Percentiles rank a stretch among this genome's conserved stretches.
phyloP scores from a whole-genome alignment of 768 basidiomycete genomes.

The Tephrocybe sp. region DNA sequence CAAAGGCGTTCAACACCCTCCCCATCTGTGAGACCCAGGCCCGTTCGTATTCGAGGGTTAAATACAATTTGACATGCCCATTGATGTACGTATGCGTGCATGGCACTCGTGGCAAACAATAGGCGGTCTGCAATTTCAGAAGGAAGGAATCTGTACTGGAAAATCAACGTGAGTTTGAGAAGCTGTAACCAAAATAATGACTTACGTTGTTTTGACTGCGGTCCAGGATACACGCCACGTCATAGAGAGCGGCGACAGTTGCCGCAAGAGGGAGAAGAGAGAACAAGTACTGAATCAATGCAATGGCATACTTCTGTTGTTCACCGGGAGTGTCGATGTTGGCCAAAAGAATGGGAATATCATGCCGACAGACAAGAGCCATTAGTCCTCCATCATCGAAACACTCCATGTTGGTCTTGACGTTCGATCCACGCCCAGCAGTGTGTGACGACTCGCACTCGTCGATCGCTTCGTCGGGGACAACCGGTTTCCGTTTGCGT shows the following conservation, averaged over 20 bases:
- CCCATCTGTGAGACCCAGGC: conserved; percentile 22
- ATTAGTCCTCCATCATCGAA: conserved; percentile 35
- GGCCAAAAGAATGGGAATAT: conserved; percentile 32
- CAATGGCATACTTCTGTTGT: conserved; percentile 35
- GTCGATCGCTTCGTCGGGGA: conserved; percentile 31
- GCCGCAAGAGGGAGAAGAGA: conserved; percentile 24
- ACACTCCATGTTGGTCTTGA: conserved; percentile 12
- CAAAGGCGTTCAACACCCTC: conserved; percentile 34
- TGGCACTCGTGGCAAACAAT: conserved; percentile 27
- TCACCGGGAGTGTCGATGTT: conserved; percentile 39
- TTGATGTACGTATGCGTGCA: conserved; percentile 32
- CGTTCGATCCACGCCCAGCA: conserved; percentile 25
- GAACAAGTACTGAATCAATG: conserved; percentile 29
- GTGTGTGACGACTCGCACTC: conserved; percentile 30
- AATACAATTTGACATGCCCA: conserved; percentile 24
- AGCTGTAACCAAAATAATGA: background rate
- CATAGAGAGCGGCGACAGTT: conserved; percentile 27
- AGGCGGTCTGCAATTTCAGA: conserved; percentile 18
- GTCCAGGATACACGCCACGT: conserved; percentile 34
- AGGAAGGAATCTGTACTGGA: conserved; percentile 12
- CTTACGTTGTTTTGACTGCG: too few species aligned
- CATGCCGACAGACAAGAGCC: conserved; percentile 35
- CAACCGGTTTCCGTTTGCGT: background rate
- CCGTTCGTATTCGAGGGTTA: conserved; percentile 25
- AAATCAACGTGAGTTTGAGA: background rate